These are phyloP conservation scores for Aspergillus biplanus DNA, from an alignment of 495 filamentous ascomycete genomes.

Conservation along the genomic window DNA sequence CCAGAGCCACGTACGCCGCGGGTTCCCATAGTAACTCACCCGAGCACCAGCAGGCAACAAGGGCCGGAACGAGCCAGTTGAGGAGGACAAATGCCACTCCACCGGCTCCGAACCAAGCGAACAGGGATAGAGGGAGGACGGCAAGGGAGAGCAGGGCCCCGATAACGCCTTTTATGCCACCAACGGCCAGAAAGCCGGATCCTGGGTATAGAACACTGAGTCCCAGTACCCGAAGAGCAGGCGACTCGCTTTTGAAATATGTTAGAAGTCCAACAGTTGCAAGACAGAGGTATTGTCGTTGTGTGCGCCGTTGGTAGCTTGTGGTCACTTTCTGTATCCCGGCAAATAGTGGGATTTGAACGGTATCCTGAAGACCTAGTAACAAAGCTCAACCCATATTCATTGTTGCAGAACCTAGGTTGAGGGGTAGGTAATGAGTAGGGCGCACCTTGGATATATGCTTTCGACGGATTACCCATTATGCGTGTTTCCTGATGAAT, in stretches of 20 bases:
- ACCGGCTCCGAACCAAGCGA: background rate
- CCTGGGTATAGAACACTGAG: background rate
- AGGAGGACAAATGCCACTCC: background rate
- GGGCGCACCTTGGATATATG: too few species aligned
- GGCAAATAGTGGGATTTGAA: background rate
- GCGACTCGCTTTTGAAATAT: background rate
- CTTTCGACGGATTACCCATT: too few species aligned
- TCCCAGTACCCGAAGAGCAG: background rate
- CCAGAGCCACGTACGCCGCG: background rate
- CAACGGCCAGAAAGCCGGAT: background rate
- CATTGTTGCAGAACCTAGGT: too few species aligned
- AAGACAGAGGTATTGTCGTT: background rate
- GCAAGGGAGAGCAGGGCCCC: background rate
- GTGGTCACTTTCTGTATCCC: background rate
- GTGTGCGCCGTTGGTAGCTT: background rate
- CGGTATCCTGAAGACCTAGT: too few species aligned
- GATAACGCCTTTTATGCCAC: background rate
- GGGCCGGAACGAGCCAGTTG: background rate
- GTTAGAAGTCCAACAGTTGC: background rate
- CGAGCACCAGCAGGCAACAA: background rate
- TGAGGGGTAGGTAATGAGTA: too few species aligned
- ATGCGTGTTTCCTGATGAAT: too few species aligned
- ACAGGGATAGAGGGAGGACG: background rate
- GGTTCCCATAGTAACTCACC: background rate
- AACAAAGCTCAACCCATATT: too few species aligned